Evolutionary conservation across 2,329 filamentous ascomycete genomes (phyloP), one percentile per base, ranked within the genome.

Genomic region (Dryadomyces sulphureus): DNA sequence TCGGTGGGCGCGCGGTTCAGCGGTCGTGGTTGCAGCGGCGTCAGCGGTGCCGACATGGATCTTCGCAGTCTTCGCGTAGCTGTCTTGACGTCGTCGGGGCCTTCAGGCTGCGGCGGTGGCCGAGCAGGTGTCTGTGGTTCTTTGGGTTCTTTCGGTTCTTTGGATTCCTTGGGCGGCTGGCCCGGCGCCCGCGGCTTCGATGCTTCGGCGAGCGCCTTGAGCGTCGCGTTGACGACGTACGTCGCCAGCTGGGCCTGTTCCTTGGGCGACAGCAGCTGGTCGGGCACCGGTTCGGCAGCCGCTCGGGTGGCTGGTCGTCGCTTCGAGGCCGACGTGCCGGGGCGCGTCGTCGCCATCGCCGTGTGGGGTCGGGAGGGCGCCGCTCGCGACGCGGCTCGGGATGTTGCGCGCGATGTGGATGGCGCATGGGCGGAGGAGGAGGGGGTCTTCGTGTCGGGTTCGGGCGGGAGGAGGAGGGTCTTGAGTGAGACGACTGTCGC

Each of bases 171-270:
- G 5, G 27, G 59, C n/a, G 55, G 54, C 7, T 62, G 56, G 14
- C 61, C 58, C 2, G 59, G 9, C 45, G 4, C 55, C 51, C 62
- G 50, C 2, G 65, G 60, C 57, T 79, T 87, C 19, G 77, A 68
- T 0, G 77, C 77, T 47, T 84, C 78, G n/a, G 72, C 70, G 4
- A 90, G 68, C 9, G 73, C 69, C 55, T 84, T 87, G 35, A 89
- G 67, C 1, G 79, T 71, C 7, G 68, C 66, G 58, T 89, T 90
- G 55, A 87, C 76, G 32, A 86, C 68, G 50, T 87, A 75, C 0
- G 83, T 86, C 12, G 84, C 83, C 32, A 89, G 63, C 39, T 75
- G 67, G 43, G 77, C 78, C 59, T 72, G 77, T 48, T 86, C 81
- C 54, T 72, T 75, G 5, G 67, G 57, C 5, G 70, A 64, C 25